phyloP scores from a whole-genome alignment of 164 flowering plant genomes.

The Chloranthus sessilifolius region DNA sequence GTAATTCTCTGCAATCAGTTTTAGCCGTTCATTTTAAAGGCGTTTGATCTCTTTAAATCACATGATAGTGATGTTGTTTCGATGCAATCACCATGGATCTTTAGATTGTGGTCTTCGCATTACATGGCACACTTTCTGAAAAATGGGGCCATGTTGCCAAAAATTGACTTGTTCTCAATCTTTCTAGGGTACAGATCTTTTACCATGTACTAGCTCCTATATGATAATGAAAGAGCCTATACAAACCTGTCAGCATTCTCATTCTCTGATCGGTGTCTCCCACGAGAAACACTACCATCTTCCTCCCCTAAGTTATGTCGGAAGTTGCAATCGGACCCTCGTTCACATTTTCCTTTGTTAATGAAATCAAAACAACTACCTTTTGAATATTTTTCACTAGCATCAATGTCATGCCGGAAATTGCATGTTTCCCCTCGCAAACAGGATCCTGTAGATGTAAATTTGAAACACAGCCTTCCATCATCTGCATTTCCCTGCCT shows the following conservation, averaged over 20 bases:
- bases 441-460: slow-evolving; percentile 79
- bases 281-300: slow-evolving; percentile 31
- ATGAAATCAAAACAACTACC: slow-evolving; percentile 95
- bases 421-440: slow-evolving; percentile 68
- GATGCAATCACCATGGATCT: too few relatives aligned
- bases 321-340: slow-evolving; percentile 79
- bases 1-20: too few relatives aligned
- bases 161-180: too few relatives aligned
- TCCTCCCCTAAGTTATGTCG: slow-evolving; percentile 67
- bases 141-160: too few relatives aligned
- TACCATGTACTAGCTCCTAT: too few relatives aligned
- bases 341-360: slow-evolving; percentile 90
- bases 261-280: slow-evolving; percentile 30
- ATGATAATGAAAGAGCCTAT: too few relatives aligned
- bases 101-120: too few relatives aligned
- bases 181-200: too few relatives aligned
- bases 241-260: slow-evolving; percentile 44
- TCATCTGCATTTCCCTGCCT: slow-evolving; percentile 54
- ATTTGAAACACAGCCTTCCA: slow-evolving; percentile 72
- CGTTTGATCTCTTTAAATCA: too few relatives aligned
- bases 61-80: too few relatives aligned
- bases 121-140: too few relatives aligned
- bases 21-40: too few relatives aligned
- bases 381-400: slow-evolving; percentile 58
- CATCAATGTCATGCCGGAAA: slow-evolving; percentile 68